Percentiles rank a stretch among this genome's conserved stretches.
Conservation (phyloP, 2,329 filamentous ascomycete species). For the Phialophora verrucosa region DNA sequence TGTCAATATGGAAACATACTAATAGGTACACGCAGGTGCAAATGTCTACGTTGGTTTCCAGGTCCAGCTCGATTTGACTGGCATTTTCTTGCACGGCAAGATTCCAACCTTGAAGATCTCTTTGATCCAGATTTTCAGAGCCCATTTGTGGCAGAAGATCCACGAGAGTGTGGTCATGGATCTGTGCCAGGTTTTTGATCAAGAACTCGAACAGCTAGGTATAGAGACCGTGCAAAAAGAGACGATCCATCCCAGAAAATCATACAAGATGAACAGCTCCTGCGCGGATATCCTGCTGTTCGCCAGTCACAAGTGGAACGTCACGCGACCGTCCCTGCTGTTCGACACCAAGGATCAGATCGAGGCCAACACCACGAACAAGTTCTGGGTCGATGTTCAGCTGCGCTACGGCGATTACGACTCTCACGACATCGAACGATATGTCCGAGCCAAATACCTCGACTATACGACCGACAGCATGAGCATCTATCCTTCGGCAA, state of each 20-base stretch:
- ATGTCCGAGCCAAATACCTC: slow-evolving; percentile 95
- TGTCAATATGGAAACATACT: background rate
- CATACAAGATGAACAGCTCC: slow-evolving; percentile 99
- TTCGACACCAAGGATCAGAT: slow-evolving; percentile 97
- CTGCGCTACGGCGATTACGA: slow-evolving; percentile 97
- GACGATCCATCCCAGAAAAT: slow-evolving; percentile 98
- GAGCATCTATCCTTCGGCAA: slow-evolving; percentile 97
- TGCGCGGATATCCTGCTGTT: slow-evolving; percentile 97
- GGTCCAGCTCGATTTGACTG: slow-evolving; percentile 94
- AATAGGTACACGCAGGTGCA: slow-evolving; percentile 7
- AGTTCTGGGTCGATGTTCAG: slow-evolving; percentile 99
- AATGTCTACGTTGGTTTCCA: slow-evolving; percentile 99
- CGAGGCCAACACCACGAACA: slow-evolving; percentile 92
- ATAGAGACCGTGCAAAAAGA: slow-evolving; percentile 99
- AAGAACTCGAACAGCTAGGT: slow-evolving; percentile 91
- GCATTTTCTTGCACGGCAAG: slow-evolving; percentile 98
- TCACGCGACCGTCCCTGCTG: slow-evolving; percentile 87
- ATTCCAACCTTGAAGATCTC: slow-evolving; percentile 98
- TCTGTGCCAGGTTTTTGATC: slow-evolving; percentile 96
- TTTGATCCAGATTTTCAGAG: slow-evolving; percentile 97
- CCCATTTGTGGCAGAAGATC: slow-evolving; percentile 99
- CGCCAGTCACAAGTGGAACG: slow-evolving; percentile 98
- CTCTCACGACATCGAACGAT: slow-evolving; percentile 97
- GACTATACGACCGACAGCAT: slow-evolving; percentile 99
- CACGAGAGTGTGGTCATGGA: slow-evolving; percentile 99